Evolutionary conservation across 306 rosid species (phyloP).

Genomic region (Glycine soja): DNA sequence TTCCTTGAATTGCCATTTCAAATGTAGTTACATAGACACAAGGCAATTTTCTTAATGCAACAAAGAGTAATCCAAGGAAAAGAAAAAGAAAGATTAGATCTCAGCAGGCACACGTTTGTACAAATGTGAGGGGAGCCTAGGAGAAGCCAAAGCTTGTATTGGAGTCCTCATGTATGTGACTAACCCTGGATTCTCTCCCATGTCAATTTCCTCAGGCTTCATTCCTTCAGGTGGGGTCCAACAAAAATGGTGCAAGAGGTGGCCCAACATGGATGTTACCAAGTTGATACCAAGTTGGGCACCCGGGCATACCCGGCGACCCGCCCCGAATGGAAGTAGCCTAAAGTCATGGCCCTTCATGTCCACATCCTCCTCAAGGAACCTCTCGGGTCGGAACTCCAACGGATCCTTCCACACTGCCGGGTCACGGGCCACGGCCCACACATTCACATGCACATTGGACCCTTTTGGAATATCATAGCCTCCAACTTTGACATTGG

Average conservation of each 20-base stretch:
- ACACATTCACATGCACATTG: conserved; percentile 83
- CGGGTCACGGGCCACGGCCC: conserved; percentile 89
- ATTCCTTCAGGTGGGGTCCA: conserved; percentile 67
- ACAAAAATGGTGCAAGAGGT: conserved; percentile 77
- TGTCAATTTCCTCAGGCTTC: conserved; percentile 72
- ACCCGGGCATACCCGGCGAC: conserved; percentile 87
- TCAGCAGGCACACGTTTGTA: conserved; percentile 69
- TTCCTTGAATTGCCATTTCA: conserved; percentile 22
- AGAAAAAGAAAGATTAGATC: conserved; percentile 45
- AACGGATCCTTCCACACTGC: conserved; percentile 68
- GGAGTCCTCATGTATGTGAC: conserved; percentile 86
- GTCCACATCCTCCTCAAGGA: conserved; percentile 86
- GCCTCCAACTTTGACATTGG: conserved; percentile 79
- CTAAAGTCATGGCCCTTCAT: conserved; percentile 91
- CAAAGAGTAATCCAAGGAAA: neutral
- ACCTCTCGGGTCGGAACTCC: conserved; percentile 86
- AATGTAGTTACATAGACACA: conserved; percentile 26
- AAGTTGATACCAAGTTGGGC: conserved; percentile 85
- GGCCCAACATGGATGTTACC: conserved; percentile 87
- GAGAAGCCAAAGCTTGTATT: conserved; percentile 70
- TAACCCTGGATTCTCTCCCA: conserved; percentile 80
- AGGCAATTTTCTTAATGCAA: conserved; percentile 14
- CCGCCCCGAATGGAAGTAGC: conserved; percentile 84
- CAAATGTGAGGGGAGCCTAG: conserved; percentile 73
- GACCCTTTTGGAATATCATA: conserved; percentile 87